Percentiles rank a stretch among this genome's conserved stretches.
phyloP scores from a whole-genome alignment of 2,329 filamentous ascomycete species.

The Xylaria sp. region DNA sequence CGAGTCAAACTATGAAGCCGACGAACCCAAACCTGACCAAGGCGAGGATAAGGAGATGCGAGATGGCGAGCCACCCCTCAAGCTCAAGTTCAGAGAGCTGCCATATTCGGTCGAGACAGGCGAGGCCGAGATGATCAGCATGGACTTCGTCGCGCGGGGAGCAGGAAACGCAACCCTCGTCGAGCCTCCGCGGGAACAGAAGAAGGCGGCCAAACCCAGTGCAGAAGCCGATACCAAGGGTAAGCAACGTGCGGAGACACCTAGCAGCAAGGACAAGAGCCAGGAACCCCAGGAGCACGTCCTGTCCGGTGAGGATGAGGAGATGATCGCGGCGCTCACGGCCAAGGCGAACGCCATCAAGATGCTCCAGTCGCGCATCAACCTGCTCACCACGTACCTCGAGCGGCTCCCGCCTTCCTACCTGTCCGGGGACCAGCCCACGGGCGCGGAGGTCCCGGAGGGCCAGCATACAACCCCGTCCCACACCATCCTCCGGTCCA shows the following conservation, averaged over 20 bases:
- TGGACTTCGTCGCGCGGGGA: constrained; percentile 87
- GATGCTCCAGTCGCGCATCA: constrained; percentile 81
- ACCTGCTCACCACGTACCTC: constrained; percentile 76
- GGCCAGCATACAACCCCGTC: constrained; percentile 51
- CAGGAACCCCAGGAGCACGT: constrained; percentile 43
- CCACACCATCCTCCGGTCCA: constrained; percentile 79
- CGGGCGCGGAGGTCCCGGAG: constrained; percentile 37
- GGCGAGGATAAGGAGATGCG: constrained; percentile 74
- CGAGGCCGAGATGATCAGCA: constrained; percentile 96
- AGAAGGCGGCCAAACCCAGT: constrained; percentile 45
- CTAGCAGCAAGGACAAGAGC: constrained; percentile 34
- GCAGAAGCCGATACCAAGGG: constrained; percentile 56
- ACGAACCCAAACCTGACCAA: constrained; percentile 54
- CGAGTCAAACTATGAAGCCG: constrained; percentile 79
- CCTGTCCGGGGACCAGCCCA: constrained; percentile 49
- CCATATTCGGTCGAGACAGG: constrained; percentile 89
- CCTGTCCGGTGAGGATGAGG: constrained; percentile 62
- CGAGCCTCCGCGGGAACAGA: constrained; percentile 37
- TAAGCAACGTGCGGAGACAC: constrained; percentile 48
- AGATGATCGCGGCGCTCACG: constrained; percentile 68
- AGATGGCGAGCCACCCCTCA: constrained; percentile 59
- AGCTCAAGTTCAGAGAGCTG: constrained; percentile 78
- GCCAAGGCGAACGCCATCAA: constrained; percentile 91
- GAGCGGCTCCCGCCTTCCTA: constrained; percentile 69
- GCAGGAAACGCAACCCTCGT: constrained; percentile 77